Evolutionary conservation across 371 early-diverging fungal genomes (phyloP).

Genomic region (Syncephalastrum contaminatum): DNA sequence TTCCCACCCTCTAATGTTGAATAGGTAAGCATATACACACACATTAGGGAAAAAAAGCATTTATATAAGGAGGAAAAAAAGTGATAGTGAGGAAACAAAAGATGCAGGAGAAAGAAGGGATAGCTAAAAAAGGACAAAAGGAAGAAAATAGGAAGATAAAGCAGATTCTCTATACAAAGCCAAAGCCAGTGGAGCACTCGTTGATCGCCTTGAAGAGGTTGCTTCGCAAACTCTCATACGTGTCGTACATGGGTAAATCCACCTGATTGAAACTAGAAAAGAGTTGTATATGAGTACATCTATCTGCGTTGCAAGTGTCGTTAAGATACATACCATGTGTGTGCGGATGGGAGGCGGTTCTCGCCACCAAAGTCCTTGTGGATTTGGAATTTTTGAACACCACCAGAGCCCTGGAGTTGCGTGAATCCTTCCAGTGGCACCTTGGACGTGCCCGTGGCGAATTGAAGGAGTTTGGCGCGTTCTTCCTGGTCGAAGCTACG

Average conservation of each 20-base stretch:
- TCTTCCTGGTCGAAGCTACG: constrained; percentile 97
- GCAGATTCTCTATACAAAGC: constrained; percentile 65
- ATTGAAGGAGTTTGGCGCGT: constrained; percentile 96
- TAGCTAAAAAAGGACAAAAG: not conserved
- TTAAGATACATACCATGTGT: constrained; percentile 82
- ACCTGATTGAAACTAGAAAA: constrained; percentile 93
- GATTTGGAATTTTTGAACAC: constrained; percentile 98
- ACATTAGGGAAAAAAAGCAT: no score
- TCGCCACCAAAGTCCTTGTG: constrained; percentile 93
- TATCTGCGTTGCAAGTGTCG: not conserved
- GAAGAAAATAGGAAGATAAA: not conserved
- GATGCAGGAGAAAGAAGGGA: constrained; percentile 6
- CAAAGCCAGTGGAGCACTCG: constrained; percentile 96
- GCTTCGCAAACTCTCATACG: constrained; percentile 91
- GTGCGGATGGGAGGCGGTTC: constrained; percentile 93
- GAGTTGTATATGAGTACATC: constrained; percentile 2
- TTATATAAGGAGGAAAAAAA: no score
- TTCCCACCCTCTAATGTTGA: no score
- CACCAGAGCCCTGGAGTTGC: constrained; percentile 91
- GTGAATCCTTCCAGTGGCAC: constrained; percentile 98
- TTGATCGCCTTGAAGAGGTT: constrained; percentile 87
- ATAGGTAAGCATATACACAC: no score
- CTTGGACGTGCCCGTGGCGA: constrained; percentile 98
- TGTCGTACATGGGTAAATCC: constrained; percentile 94
- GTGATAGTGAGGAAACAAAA: constrained; percentile 2